Conservation (phyloP, 805 yeast species). For the Danielozyma ontarioensis region DNA sequence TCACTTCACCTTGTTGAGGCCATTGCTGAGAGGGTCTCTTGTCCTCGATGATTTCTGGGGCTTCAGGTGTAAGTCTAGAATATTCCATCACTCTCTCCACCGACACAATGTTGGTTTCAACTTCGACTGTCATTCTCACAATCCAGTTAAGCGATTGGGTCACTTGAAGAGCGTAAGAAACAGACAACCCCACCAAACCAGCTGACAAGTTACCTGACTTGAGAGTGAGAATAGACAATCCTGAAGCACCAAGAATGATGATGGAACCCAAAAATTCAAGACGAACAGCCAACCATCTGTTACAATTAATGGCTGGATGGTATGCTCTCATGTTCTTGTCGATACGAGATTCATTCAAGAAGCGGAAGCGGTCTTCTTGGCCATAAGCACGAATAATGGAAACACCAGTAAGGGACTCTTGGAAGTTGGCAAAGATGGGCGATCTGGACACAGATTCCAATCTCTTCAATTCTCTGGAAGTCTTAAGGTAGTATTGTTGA, state of each 20-base stretch:
- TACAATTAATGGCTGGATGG: constrained; percentile 88
- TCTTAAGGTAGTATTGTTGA: constrained; percentile 69
- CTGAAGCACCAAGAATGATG: constrained; percentile 82
- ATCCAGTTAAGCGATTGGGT: constrained; percentile 96
- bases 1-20: constrained; percentile 36
- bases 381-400: constrained; percentile 70
- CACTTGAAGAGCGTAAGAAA: constrained; percentile 87
- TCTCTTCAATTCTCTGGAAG: constrained; percentile 80
- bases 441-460: constrained; percentile 75
- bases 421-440: constrained; percentile 80
- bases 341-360: constrained; percentile 62
- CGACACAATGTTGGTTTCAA: constrained; percentile 94
- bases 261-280: constrained; percentile 87
- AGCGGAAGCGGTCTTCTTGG: constrained; percentile 58
- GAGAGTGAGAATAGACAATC: constrained; percentile 68
- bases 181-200: constrained; percentile 90
- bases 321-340: constrained; percentile 89
- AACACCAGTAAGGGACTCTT: constrained; percentile 73
- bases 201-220: constrained; percentile 69
- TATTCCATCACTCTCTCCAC: constrained; percentile 94
- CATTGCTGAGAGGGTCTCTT: constrained; percentile 51
- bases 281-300: constrained; percentile 96
- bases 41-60: constrained; percentile 61
- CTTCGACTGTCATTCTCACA: constrained; percentile 98
- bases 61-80: constrained; percentile 76